These are phyloP conservation scores for Sporormia fimetaria DNA, from an alignment of 495 filamentous ascomycete genomes.

Conservation along the genomic window DNA sequence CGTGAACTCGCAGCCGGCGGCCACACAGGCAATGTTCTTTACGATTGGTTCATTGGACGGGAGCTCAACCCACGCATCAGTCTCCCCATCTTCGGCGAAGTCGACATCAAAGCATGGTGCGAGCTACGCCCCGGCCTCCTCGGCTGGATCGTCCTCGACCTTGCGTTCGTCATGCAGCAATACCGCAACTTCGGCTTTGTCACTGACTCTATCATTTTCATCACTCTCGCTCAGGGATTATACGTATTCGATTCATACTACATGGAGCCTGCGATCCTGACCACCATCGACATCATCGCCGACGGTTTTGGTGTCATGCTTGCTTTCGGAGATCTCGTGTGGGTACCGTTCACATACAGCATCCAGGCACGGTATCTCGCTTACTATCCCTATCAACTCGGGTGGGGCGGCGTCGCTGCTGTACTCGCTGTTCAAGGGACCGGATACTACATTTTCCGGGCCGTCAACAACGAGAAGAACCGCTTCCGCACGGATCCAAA, in stretches of 20 bases:
- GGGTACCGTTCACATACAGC: slow-evolving; percentile 86
- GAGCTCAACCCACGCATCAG: slow-evolving; percentile 87
- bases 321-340: slow-evolving; percentile 85
- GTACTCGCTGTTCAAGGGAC: slow-evolving; percentile 51
- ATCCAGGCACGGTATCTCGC: slow-evolving; percentile 82
- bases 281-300: slow-evolving; percentile 89
- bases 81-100: slow-evolving; percentile 63
- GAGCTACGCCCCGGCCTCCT: slow-evolving; percentile 87
- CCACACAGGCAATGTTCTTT: slow-evolving; percentile 72
- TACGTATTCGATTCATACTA: slow-evolving; percentile 82
- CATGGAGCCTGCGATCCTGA: slow-evolving; percentile 85
- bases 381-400: slow-evolving; percentile 67
- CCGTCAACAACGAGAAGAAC: slow-evolving; percentile 89
- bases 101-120: slow-evolving; percentile 85
- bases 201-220: slow-evolving; percentile 78
- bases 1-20: slow-evolving; percentile 76
- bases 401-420: slow-evolving; percentile 46
- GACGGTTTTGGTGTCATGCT: slow-evolving; percentile 97
- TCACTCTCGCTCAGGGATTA: slow-evolving; percentile 64
- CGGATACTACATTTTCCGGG: slow-evolving; percentile 85
- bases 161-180: slow-evolving; percentile 77
- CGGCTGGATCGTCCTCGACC: slow-evolving; percentile 79
- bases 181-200: slow-evolving; percentile 72
- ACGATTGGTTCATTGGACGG: slow-evolving; percentile 95
- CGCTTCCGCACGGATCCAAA: slow-evolving; percentile 79